Base-by-base conservation (phyloP, 345 rosid genomes). In the Syzygium grande region DNA sequence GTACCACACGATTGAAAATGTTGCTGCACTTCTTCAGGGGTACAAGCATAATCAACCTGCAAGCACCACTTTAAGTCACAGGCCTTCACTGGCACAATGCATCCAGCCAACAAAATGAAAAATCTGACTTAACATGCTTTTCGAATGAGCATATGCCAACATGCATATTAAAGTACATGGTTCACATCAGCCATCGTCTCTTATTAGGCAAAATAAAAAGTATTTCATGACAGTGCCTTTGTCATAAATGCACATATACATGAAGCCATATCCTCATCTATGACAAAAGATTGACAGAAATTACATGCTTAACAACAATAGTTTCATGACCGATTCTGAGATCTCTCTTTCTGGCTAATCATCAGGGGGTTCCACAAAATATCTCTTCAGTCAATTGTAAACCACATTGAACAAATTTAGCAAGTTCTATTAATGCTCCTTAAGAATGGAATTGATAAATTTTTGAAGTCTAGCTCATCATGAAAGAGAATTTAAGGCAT, bases 21-120 rank as follows among this genome's bases (percentile, higher is more conserved):
- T 89, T 95, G 99, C 90, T 96, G 99, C 87, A 97, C 99, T 92
- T 97, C 99, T 93, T 97, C 99, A 51, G 99, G 99, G 22, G 99
- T 96, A 91, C 99, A 97, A 5, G 96, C 96, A 89, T 96, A 97
- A 88, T 97, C 99, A 91, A 97, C 99, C 99, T 97, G 49, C 83
- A 73, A 38, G 83, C 83, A 19, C 83, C 83, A 38, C 23, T 34
- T 9, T 38, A 73, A 73, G 83, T 73, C 83, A 68, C 25, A 38
- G 49, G 25, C 83, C 83, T 73, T 73, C 83, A 73, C 83, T 10
- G 49, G 49, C 49, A 73, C 83, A 73, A 73, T 38, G 83, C 83
- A 73, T 38, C 83, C 12, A 38, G 83, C 83, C 83, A 38, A 38
- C 15, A 73, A 9, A 5, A 38, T 23, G 14, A 34, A 73, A 73